Percentiles rank a stretch among this genome's conserved stretches.
Conservation (phyloP, 2,329 filamentous ascomycete genomes). For the Zopfia rhizophila region DNA sequence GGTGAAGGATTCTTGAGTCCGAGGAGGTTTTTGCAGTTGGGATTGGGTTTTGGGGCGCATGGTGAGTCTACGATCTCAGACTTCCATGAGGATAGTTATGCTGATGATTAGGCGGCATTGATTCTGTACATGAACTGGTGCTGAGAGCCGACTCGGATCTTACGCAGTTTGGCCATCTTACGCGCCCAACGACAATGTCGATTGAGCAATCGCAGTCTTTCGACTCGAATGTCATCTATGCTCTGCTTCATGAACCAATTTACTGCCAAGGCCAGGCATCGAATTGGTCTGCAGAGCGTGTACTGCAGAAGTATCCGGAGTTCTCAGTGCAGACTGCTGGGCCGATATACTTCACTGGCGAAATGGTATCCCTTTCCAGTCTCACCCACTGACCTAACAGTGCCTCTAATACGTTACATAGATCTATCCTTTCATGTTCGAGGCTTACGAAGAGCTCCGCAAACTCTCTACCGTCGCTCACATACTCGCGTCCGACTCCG, state of each 20-base stretch:
- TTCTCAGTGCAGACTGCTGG: constrained; percentile 59
- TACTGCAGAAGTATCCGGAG: constrained; percentile 63
- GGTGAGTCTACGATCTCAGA: constrained; percentile 54
- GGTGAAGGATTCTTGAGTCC: constrained; percentile 76
- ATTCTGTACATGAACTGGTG: constrained; percentile 65
- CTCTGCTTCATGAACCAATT: constrained; percentile 85
- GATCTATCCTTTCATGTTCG: constrained; percentile 85
- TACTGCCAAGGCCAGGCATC: constrained; percentile 75
- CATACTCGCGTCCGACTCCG: constrained; percentile 71
- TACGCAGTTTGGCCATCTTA: constrained; percentile 78
- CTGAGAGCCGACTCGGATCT: constrained; percentile 78
- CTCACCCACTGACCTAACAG: constrained; percentile 2
- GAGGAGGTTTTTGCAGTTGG: constrained; percentile 78
- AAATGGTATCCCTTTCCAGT: constrained; percentile 73
- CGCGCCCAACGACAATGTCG: constrained; percentile 72
- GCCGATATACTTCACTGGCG: constrained; percentile 84
- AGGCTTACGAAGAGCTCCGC: constrained; percentile 80
- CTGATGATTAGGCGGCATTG: constrained; percentile 39
- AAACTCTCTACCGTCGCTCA: constrained; percentile 75
- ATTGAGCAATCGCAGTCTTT: constrained; percentile 76
- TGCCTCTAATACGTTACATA: constrained; percentile 30
- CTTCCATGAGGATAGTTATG: neutral
- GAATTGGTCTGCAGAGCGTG: constrained; percentile 78
- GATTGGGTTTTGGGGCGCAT: constrained; percentile 80
- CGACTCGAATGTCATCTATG: constrained; percentile 84